Evolutionary conservation across 257 asterid genomes (phyloP).

Genomic region (Solanum chmielewskii): DNA sequence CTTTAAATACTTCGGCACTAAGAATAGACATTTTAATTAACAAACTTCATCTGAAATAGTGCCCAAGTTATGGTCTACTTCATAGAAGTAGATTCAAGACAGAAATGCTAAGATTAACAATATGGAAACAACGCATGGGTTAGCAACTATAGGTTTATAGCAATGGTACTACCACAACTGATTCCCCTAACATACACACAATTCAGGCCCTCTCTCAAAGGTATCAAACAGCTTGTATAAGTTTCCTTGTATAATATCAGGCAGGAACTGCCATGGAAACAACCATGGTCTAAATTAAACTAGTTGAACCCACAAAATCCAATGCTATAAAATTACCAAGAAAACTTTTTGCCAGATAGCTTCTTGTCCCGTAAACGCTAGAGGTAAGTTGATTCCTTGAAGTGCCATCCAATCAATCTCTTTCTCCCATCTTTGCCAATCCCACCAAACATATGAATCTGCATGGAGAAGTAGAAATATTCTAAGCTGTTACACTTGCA

Average conservation of each 20-base stretch:
- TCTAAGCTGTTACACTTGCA: slow-evolving; percentile 13
- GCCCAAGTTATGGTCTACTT: neutral
- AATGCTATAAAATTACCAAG: slow-evolving; percentile 31
- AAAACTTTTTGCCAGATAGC: slow-evolving; percentile 93
- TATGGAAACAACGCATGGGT: neutral
- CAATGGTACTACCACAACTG: neutral
- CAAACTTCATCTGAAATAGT: neutral
- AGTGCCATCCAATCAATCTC: slow-evolving; percentile 99
- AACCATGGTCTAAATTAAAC: neutral
- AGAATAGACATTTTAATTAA: neutral
- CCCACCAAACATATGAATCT: slow-evolving; percentile 99
- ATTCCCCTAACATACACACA: neutral
- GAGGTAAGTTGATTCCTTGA: slow-evolving; percentile 87
- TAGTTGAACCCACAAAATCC: neutral
- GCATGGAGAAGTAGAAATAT: slow-evolving; percentile 9
- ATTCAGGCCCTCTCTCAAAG: neutral
- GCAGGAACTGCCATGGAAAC: neutral
- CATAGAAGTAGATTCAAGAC: neutral
- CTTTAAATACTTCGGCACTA: neutral
- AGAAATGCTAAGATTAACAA: neutral
- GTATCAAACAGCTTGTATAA: neutral
- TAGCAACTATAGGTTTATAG: neutral
- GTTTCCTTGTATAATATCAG: neutral
- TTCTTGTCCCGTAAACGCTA: slow-evolving; percentile 96
- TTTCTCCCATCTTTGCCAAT: slow-evolving; percentile 98